Conservation (phyloP, 306 rosid genomes). For the Psophocarpus tetragonolobus region DNA sequence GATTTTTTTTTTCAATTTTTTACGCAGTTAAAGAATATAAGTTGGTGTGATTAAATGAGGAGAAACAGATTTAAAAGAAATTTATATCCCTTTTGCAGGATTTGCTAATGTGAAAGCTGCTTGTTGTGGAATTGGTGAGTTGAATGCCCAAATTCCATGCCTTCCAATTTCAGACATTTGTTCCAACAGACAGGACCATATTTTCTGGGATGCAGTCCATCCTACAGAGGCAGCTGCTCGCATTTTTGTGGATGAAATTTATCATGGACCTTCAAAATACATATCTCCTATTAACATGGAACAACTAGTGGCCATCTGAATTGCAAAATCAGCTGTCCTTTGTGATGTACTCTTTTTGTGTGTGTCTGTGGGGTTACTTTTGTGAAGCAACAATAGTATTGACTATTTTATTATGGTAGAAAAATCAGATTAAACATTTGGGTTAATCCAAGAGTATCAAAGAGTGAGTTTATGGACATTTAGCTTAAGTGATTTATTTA, state of each 20-base stretch:
- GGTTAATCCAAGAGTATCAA: too few relatives aligned
- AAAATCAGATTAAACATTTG: too few relatives aligned
- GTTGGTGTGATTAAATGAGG: background rate
- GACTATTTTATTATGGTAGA: too few relatives aligned
- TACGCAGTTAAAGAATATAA: too few relatives aligned
- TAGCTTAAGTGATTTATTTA: too few relatives aligned
- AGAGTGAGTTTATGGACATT: too few relatives aligned
- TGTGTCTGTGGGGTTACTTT: background rate
- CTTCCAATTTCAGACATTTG: conserved; percentile 48
- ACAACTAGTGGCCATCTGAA: conserved; percentile 36
- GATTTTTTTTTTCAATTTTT: too few relatives aligned
- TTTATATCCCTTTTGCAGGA: conserved; percentile 45
- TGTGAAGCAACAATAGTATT: background rate
- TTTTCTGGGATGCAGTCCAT: conserved; percentile 83
- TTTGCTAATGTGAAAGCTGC: conserved; percentile 62
- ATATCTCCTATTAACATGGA: conserved; percentile 53
- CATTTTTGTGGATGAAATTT: conserved; percentile 47
- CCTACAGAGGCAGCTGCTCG: conserved; percentile 63
- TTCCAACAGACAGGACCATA: conserved; percentile 59
- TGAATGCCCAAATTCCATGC: conserved; percentile 53
- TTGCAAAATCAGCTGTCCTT: background rate
- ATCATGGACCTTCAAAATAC: conserved; percentile 52
- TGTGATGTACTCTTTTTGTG: background rate
- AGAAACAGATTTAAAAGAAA: background rate
- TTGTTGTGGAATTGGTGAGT: conserved; percentile 74